Conservation (phyloP, 371 early-diverging fungal genomes). For the Mortierella sp. region DNA sequence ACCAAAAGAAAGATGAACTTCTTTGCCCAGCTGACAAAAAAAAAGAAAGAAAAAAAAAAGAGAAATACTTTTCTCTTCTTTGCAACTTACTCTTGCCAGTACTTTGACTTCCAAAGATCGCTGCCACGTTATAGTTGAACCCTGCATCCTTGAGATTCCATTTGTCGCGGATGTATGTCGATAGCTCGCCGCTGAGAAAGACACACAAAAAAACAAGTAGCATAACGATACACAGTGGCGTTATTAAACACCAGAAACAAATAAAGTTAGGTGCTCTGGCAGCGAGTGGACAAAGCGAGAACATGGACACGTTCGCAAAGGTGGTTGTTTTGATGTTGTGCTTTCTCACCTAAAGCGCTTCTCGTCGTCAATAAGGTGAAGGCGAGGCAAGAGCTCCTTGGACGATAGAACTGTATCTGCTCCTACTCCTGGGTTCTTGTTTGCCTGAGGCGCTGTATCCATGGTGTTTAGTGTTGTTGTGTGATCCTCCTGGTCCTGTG, state of each 20-base stretch:
- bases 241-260: background rate
- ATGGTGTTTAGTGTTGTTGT: conserved; percentile 35
- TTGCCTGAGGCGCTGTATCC: conserved; percentile 19
- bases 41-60: background rate
- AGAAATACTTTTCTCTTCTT: background rate
- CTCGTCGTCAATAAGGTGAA: conserved; percentile 88
- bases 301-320: background rate
- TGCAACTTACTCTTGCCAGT: conserved; percentile 93
- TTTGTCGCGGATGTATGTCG: conserved; percentile 78
- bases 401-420: conserved; percentile 30
- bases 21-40: background rate
- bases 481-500: conserved; percentile 8
- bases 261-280: background rate
- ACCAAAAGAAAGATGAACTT: too few relatives aligned
- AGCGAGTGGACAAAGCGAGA: background rate
- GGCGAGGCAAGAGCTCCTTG: conserved; percentile 63
- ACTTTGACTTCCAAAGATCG: conserved; percentile 98
- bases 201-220: background rate
- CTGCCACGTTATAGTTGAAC: conserved; percentile 96
- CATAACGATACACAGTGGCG: background rate
- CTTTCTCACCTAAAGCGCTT: conserved; percentile 84
- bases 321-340: background rate
- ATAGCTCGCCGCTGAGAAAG: conserved; percentile 70
- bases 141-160: conserved; percentile 92
- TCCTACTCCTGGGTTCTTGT: conserved; percentile 48